A percentile compares a stretch with the other conserved stretches of the same genome.
These are phyloP conservation scores for Scleromitrula shiraiana DNA, from an alignment of 2,329 filamentous ascomycete species.

Conservation along the genomic window DNA sequence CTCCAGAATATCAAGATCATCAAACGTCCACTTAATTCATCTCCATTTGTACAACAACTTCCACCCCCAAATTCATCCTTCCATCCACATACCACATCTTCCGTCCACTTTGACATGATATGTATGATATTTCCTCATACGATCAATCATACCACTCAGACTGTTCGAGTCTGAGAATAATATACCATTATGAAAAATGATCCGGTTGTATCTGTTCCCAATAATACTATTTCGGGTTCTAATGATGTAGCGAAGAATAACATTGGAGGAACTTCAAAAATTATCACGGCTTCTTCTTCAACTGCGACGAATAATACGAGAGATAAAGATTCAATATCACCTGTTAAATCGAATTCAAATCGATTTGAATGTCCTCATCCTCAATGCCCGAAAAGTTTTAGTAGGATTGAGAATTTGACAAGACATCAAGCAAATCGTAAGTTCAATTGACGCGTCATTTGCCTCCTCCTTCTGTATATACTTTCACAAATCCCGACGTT, in stretches of 20 bases:
- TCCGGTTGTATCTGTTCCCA: not conserved
- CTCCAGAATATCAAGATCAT: too few species aligned
- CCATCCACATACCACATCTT: not conserved
- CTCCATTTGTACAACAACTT: not conserved
- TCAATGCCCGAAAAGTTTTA: slow-evolving; percentile 27
- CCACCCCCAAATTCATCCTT: not conserved
- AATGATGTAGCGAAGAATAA: not conserved
- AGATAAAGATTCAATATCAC: too few species aligned
- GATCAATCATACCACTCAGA: not conserved
- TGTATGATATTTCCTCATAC: too few species aligned
- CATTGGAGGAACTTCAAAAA: not conserved
- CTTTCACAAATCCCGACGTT: not conserved
- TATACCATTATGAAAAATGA: not conserved
- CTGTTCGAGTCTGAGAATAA: too few species aligned
- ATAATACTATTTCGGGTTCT: too few species aligned
- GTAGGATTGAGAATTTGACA: slow-evolving; percentile 26
- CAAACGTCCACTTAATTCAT: too few species aligned
- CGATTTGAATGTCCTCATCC: slow-evolving; percentile 24
- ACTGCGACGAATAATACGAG: not conserved
- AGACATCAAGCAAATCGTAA: slow-evolving; percentile 28
- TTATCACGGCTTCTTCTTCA: not conserved
- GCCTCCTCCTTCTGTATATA: not conserved
- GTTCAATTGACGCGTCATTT: not conserved
- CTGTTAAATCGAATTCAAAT: slow-evolving; percentile 3
- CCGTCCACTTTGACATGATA: too few species aligned